Conservation (phyloP, 192 early-diverging fungal species). For the Chytriomyces confervae region DNA sequence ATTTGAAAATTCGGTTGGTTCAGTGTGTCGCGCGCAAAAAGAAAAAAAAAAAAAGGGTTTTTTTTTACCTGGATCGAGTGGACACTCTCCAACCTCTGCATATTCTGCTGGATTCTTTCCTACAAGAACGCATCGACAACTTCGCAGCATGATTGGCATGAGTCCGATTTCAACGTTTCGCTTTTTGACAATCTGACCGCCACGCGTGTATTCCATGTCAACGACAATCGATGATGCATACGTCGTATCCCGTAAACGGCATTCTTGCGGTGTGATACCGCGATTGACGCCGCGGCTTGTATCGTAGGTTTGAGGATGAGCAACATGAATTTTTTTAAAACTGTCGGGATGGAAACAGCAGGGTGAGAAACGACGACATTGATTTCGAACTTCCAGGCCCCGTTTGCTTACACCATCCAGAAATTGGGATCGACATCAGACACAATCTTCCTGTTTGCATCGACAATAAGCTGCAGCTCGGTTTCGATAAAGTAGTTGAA, state of each 20-base stretch:
- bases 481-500: slow-evolving; percentile 98
- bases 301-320: slow-evolving; percentile 80
- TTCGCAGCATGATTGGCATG: slow-evolving; percentile 96
- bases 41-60: slow-evolving; percentile 12
- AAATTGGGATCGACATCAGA: slow-evolving; percentile 95
- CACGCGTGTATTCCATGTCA: slow-evolving; percentile 91
- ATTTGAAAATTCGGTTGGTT: background rate
- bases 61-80: slow-evolving; percentile 84
- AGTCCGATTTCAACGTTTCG: slow-evolving; percentile 84
- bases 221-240: slow-evolving; percentile 93
- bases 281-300: slow-evolving; percentile 67
- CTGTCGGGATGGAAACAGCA: slow-evolving; percentile 43
- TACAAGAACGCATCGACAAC: slow-evolving; percentile 80
- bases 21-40: no score
- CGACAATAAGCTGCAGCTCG: slow-evolving; percentile 92
- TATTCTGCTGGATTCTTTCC: slow-evolving; percentile 81
- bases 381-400: background rate
- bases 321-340: slow-evolving; percentile 87
- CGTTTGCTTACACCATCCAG: slow-evolving; percentile 77
- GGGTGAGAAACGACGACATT: background rate
- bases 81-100: slow-evolving; percentile 90
- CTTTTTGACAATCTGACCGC: slow-evolving; percentile 78
- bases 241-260: slow-evolving; percentile 92
- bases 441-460: slow-evolving; percentile 86
- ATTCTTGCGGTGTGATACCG: slow-evolving; percentile 91